phyloP scores from a whole-genome alignment of 2,329 filamentous ascomycete species.

The Colletotrichum sp. region DNA sequence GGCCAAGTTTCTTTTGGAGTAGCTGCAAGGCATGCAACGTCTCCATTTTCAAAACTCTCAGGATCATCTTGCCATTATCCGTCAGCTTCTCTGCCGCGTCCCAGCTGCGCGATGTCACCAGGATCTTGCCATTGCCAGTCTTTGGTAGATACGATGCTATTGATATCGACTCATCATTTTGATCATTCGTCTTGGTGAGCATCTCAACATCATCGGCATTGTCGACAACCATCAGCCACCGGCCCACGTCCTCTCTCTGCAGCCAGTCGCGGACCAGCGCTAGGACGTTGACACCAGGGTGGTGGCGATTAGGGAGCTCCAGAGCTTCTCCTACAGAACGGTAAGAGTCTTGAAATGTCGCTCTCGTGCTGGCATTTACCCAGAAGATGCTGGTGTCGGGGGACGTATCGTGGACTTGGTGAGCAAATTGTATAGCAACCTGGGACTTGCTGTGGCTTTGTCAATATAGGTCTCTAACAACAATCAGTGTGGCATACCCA shows the following conservation, averaged over 20 bases:
- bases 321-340: constrained; percentile 7
- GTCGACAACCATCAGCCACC: constrained; percentile 26
- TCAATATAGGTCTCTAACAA: neutral
- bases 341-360: constrained; percentile 20
- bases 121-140: constrained; percentile 12
- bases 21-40: constrained; percentile 29
- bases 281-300: constrained; percentile 10
- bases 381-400: constrained; percentile 21
- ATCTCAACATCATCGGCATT: constrained; percentile 10
- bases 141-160: constrained; percentile 23
- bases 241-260: constrained; percentile 14
- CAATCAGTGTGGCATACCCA: neutral
- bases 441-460: constrained; percentile 21
- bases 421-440: constrained; percentile 21
- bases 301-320: constrained; percentile 5
- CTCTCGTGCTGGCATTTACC: constrained; percentile 7
- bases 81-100: constrained; percentile 18
- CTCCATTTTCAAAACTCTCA: constrained; percentile 25
- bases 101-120: constrained; percentile 22
- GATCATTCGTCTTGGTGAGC: neutral
- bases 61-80: constrained; percentile 1
- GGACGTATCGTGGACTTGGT: neutral
- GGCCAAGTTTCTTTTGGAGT: constrained; percentile 24
- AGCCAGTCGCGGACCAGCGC: constrained; percentile 22
- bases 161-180: too few species aligned